Evolutionary conservation across 208 protist genomes (phyloP).

Genomic region (Trypanosoma platydactyli): DNA sequence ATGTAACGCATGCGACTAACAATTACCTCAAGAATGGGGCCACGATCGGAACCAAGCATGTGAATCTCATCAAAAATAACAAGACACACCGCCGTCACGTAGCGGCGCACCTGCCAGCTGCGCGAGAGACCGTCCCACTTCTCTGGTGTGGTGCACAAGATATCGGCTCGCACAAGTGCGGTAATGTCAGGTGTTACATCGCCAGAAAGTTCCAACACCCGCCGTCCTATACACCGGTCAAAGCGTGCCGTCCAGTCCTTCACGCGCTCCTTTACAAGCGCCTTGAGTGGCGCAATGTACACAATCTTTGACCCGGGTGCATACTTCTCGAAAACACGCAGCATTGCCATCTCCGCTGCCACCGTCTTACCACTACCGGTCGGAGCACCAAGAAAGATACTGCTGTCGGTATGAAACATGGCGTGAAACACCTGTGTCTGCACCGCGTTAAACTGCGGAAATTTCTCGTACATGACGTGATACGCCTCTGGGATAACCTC

Average conservation of each 20-base stretch:
- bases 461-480: conserved; percentile 88
- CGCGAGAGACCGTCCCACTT: conserved; percentile 99
- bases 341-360: conserved; percentile 98
- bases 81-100: conserved; percentile 94
- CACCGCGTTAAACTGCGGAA: conserved; percentile 98
- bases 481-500: conserved; percentile 88
- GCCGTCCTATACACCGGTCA: conserved; percentile 82
- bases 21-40: conserved; percentile 99
- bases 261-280: conserved; percentile 98
- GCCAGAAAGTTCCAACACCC: conserved; percentile 98
- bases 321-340: conserved; percentile 92
- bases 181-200: conserved; percentile 95
- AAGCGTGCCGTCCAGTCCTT: conserved; percentile 97
- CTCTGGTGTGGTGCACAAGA: conserved; percentile 99
- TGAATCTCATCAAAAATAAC: conserved; percentile 99
- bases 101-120: conserved; percentile 97
- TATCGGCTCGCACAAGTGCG: conserved; percentile 92
- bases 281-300: conserved; percentile 99
- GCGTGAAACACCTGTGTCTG: conserved; percentile 99
- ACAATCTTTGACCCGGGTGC: conserved; percentile 93
- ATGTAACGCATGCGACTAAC: conserved; percentile 99
- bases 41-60: conserved; percentile 98
- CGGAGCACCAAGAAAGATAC: conserved; percentile 98
- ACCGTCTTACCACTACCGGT: conserved; percentile 99
- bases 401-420: conserved; percentile 98